phyloP scores from a whole-genome alignment of 441 rosid genomes.

The Populus tomentosa region DNA sequence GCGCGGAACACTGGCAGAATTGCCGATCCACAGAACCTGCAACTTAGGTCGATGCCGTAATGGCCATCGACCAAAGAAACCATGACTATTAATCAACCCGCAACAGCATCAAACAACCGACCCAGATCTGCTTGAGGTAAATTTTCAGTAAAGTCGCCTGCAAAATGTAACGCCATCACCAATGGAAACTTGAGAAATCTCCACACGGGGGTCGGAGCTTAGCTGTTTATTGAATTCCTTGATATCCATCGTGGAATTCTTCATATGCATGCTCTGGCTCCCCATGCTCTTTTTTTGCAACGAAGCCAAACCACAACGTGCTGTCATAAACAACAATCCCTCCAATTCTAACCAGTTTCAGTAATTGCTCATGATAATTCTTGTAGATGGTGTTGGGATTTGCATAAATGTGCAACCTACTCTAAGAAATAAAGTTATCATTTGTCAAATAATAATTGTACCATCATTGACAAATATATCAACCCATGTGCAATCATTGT shows the following conservation, averaged over 20 bases:
- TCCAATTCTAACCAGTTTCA: slow-evolving; percentile 46
- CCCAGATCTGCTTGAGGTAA: no score
- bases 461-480: no score
- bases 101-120: no score
- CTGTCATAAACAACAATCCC: slow-evolving; percentile 52
- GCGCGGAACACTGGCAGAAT: no score
- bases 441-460: no score
- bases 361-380: slow-evolving; percentile 28
- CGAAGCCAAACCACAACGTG: slow-evolving; percentile 41
- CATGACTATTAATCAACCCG: no score
- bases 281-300: slow-evolving; percentile 24
- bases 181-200: slow-evolving; percentile 44
- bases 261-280: slow-evolving; percentile 19
- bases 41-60: no score
- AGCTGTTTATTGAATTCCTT: slow-evolving; percentile 32
- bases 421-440: no score
- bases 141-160: slow-evolving; percentile 24
- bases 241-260: slow-evolving; percentile 10
- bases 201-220: slow-evolving; percentile 38
- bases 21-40: no score
- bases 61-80: no score
- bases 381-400: slow-evolving; percentile 6
- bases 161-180: slow-evolving; percentile 58
- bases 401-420: no score
- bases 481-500: no score